Conservation (phyloP, 257 asterid genomes). For the Solanum clarkiae region DNA sequence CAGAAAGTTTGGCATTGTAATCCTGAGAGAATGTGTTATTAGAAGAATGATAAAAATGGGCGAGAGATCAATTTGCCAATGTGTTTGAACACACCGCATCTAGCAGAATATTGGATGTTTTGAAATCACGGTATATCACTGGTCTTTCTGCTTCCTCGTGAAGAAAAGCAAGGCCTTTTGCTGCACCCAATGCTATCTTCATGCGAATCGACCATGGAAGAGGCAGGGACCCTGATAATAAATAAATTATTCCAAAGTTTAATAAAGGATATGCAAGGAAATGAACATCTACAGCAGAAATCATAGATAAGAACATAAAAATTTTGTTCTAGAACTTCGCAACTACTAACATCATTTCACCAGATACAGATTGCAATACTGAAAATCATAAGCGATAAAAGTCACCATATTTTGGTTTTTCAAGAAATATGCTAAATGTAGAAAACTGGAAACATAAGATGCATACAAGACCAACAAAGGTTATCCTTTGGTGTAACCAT, state of each 20-base stretch:
- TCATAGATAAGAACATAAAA: background rate
- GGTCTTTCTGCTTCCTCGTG: conserved; percentile 97
- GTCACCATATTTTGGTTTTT: background rate
- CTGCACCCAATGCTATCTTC: conserved; percentile 98
- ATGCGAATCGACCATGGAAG: conserved; percentile 97
- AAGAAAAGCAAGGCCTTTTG: conserved; percentile 88
- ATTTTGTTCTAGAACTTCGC: background rate
- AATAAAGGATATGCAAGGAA: background rate
- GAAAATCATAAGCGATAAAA: background rate
- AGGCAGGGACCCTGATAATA: conserved; percentile 70
- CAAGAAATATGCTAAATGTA: background rate
- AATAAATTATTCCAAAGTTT: background rate
- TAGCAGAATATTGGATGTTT: conserved; percentile 85
- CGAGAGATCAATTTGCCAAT: background rate
- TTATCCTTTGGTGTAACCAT: background rate
- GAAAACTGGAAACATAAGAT: background rate
- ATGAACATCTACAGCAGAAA: background rate
- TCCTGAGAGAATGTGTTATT: conserved; percentile 37
- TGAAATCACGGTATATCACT: conserved; percentile 87
- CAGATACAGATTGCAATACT: background rate
- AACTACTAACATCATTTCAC: background rate
- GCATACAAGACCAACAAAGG: background rate
- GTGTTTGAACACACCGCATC: conserved; percentile 61
- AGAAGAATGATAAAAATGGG: background rate
- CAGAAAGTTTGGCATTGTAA: conserved; percentile 91